Conservation (phyloP, 169 alveolate genomes). For the Plasmodium sp. region DNA sequence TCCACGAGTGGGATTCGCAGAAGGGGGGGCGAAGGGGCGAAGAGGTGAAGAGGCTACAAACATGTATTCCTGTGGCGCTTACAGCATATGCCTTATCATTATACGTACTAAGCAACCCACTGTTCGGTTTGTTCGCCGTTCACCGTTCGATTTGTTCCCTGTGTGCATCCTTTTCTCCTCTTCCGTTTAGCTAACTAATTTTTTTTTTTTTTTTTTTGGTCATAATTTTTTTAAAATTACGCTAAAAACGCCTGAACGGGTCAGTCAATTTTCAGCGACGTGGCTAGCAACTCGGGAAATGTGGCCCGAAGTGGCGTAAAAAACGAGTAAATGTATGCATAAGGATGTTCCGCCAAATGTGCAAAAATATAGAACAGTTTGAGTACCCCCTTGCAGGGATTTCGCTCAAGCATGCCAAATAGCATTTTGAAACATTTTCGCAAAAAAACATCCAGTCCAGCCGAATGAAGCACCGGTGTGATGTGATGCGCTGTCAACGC, state of each 20-base stretch:
- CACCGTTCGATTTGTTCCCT: background rate
- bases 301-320: background rate
- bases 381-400: background rate
- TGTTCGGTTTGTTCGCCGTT: background rate
- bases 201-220: background rate
- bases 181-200: background rate
- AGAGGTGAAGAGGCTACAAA: background rate
- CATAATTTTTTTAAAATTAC: background rate
- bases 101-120: background rate
- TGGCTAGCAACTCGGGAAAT: background rate
- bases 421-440: background rate
- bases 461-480: background rate
- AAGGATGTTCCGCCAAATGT: background rate
- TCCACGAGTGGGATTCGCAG: background rate
- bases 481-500: background rate
- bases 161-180: background rate
- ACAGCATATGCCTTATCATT: background rate
- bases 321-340: background rate
- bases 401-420: background rate
- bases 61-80: background rate
- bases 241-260: background rate
- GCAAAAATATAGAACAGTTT: background rate
- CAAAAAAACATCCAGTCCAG: background rate
- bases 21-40: background rate
- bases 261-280: background rate